Evolutionary conservation across 2,329 filamentous ascomycete species (phyloP), one percentile per base, ranked within the genome.

Genomic region (Colletotrichum navitas): DNA sequence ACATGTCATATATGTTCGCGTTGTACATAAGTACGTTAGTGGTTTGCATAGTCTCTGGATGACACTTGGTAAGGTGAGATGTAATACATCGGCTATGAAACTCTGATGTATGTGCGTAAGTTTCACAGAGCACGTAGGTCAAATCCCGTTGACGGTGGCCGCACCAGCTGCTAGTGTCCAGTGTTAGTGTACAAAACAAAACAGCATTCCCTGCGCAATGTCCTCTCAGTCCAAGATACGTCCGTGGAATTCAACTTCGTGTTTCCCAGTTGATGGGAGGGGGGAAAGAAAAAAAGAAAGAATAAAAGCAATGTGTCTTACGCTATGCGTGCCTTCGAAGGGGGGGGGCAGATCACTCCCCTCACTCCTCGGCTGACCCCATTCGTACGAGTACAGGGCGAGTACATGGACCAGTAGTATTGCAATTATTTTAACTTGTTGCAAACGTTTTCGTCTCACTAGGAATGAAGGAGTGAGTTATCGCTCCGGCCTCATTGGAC

Each of bases 401-500:
- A 7, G 41, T 11, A 45, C 3, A 45, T n/a, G 18, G 18, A 45
- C 8, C 18, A 21, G 18, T 21, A 43, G 18, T 26, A 7, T 51
- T 14, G 47, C 21, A 14, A n/a, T 24, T 18, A 29, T 32, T 43
- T 52, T 3, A 34, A 16, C 11, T 32, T 21, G 34, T 43, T 8
- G 21, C 55, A 36, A 14, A 21, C 45, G 21, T 52, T 26, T 12
- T 41, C 26, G 39, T 45, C 14, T 26, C 56, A 29, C 56, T n/a
- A 36, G 39, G 34, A 3, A 29, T 36, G 11, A 12, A 5, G 7
- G 8, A 47, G 54, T 69, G 61, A 69, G 18, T 54, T 60, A 69
- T 39, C 14, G 47, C 3, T 5, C 5, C 8, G 0, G 16, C 7
- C 36, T 16, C n/a, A 69, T 66, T 69, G 67, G 67, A 36, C n/a